Evolutionary conservation across 768 basidiomycete genomes (phyloP).

Genomic region (Rhizopogon vinicolor): DNA sequence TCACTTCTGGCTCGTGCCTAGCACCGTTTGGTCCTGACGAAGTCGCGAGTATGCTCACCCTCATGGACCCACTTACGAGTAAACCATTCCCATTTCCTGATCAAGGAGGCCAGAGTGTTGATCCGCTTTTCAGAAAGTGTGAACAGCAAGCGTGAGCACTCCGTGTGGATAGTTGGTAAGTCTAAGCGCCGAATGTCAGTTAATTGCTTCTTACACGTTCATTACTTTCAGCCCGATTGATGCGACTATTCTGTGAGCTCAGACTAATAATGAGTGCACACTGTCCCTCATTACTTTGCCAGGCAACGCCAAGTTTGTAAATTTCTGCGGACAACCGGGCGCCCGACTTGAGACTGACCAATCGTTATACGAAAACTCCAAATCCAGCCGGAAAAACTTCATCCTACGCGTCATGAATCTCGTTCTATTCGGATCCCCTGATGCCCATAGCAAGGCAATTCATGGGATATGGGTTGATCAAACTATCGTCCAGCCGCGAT

Average conservation of each 20-base stretch:
- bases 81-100: slow-evolving; percentile 1
- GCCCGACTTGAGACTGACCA: slow-evolving; percentile 26
- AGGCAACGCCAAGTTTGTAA: slow-evolving; percentile 24
- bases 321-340: slow-evolving; percentile 31
- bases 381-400: slow-evolving; percentile 18
- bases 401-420: slow-evolving; percentile 26
- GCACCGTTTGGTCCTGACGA: slow-evolving; percentile 30
- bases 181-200: background rate
- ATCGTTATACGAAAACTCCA: slow-evolving; percentile 13
- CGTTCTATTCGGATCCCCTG: slow-evolving; percentile 42
- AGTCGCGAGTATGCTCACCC: slow-evolving; percentile 29
- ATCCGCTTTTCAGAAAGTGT: background rate
- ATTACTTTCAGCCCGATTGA: slow-evolving; percentile 31
- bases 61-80: slow-evolving; percentile 29
- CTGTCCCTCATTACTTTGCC: background rate
- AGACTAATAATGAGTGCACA: background rate
- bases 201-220: background rate
- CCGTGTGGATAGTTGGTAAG: background rate
- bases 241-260: slow-evolving; percentile 36
- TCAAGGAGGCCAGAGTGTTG: background rate
- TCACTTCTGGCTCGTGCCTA: slow-evolving; percentile 33
- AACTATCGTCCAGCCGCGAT: slow-evolving; percentile 33
- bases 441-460: slow-evolving; percentile 35
- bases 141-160: background rate
- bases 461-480: slow-evolving; percentile 41